Evolutionary conservation across 495 filamentous ascomycete genomes (phyloP).

Genomic region (Xylaria flabelliformis): DNA sequence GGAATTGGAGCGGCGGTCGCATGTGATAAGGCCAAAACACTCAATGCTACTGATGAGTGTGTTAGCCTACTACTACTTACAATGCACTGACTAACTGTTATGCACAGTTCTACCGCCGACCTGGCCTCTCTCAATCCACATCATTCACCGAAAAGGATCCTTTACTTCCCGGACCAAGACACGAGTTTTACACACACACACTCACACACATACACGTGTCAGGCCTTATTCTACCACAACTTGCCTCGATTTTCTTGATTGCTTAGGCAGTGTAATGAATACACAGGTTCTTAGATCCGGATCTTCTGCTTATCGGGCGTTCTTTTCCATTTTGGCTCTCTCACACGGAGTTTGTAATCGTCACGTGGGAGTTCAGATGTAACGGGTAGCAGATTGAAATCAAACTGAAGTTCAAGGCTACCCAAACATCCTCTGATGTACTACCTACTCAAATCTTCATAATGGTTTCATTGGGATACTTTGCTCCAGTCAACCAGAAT

Average conservation of each 20-base stretch:
- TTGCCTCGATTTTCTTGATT: neutral
- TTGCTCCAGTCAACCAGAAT: too few species aligned
- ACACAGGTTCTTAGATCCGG: too few species aligned
- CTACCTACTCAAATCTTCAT: too few species aligned
- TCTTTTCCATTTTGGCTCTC: neutral
- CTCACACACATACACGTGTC: neutral
- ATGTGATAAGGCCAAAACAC: conserved; percentile 20
- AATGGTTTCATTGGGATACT: too few species aligned
- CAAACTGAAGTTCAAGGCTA: neutral
- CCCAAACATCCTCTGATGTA: neutral
- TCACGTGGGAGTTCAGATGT: neutral
- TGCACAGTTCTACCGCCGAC: neutral
- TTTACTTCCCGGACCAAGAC: neutral
- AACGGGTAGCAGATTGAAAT: neutral
- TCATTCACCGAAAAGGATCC: conserved; percentile 18
- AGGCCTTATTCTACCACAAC: neutral
- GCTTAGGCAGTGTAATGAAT: too few species aligned
- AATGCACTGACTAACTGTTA: neutral
- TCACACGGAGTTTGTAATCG: neutral
- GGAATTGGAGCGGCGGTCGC: conserved; percentile 9
- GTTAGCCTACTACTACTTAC: neutral
- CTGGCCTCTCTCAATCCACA: conserved; percentile 18
- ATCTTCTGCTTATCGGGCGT: neutral
- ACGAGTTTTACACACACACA: neutral
- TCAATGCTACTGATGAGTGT: conserved; percentile 11